phyloP scores from a whole-genome alignment of 208 protist genomes.

The Naegleria lovaniensis region DNA sequence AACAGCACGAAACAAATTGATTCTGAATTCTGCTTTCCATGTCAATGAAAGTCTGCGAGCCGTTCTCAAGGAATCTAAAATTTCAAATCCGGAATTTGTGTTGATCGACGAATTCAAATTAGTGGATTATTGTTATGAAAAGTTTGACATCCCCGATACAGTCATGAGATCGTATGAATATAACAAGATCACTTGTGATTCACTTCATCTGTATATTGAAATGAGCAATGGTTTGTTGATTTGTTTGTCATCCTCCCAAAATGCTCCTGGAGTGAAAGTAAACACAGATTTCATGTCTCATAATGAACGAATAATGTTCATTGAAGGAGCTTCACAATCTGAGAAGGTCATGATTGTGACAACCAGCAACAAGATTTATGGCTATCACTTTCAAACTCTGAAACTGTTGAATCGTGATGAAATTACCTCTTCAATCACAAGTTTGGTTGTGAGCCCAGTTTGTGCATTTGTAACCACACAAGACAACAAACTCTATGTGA shows the following conservation, averaged over 20 bases:
- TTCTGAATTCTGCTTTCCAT: background rate
- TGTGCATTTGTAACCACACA: background rate
- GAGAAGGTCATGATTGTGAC: background rate
- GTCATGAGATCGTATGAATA: background rate
- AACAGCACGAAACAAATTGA: background rate
- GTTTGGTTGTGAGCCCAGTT: background rate
- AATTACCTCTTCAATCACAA: background rate
- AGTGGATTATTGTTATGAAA: background rate
- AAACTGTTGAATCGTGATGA: background rate
- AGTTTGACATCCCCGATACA: background rate
- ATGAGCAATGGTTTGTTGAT: background rate
- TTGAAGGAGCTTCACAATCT: background rate
- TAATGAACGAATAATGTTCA: background rate
- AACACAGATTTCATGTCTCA: background rate
- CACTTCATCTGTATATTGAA: background rate
- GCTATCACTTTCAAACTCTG: background rate
- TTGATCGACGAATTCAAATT: background rate
- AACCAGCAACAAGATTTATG: background rate
- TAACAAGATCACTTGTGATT: background rate
- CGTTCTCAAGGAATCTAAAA: background rate
- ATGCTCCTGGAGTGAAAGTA: background rate
- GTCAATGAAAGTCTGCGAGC: background rate
- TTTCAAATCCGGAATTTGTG: background rate
- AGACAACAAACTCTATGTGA: background rate
- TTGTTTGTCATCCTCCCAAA: background rate